Evolutionary conservation across 208 protist species (phyloP), one percentile per base, ranked within the genome.

Genomic region (Leptomonas seymouri): DNA sequence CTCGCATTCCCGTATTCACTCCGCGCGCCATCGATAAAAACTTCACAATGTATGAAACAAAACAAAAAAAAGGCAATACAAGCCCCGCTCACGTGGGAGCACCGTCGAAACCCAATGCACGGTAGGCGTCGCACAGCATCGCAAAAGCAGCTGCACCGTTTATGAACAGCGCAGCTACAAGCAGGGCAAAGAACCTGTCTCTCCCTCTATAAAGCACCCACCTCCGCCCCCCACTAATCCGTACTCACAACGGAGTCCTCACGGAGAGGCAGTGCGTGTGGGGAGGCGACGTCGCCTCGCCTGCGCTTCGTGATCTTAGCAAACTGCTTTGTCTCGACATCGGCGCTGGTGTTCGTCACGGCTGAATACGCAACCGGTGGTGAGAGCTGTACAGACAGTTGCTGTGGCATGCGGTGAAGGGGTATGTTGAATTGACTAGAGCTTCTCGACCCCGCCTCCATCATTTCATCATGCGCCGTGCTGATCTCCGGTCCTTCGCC

Each of bases 271-370:
- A 30, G 11, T 0, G 41, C 18, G 21, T 60, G 55, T 11, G 55
- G 30, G 23, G n/a, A 23, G 36, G 46, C 36, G 21, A 36, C 20
- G 23, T 65, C 60, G 12, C n/a, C n/a, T 6, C 45, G 60, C 4
- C 60, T n/a, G 2, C 44, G 60, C 30, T 64, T 64, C 7, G 59
- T 64, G 21, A 64, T 64, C 45, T 54, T 64, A 20, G 45, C 28
- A 4, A 42, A 45, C 9, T 28, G 14, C 59, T 20, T 50, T 11
- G 45, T 45, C 15, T 54, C n/a, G n/a, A n/a, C 18, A 2, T 5
- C 20, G 46, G 41, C 8, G 7, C 45, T 12, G 30, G 30, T 55
- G 46, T 8, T 55, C 12, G 23, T 53, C n/a, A 18, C 3, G 1
- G 46, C 46, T 18, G 60, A 65, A n/a, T 5, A 30, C 15, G 34